Conservation (phyloP, 768 basidiomycete genomes). For the Clavulina sp. region DNA sequence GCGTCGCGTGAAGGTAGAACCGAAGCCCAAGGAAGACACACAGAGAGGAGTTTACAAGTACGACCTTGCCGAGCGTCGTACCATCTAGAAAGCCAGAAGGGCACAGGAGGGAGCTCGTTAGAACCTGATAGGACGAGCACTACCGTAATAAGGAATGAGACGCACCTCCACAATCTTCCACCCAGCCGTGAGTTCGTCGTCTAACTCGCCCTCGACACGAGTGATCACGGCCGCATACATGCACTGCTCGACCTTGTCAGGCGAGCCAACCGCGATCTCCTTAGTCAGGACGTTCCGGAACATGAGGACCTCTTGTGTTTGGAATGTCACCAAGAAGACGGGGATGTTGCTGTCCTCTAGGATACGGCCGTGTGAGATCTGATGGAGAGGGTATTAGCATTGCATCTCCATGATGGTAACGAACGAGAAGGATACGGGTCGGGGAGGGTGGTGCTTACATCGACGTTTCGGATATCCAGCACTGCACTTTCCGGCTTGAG, state of each 20-base stretch:
- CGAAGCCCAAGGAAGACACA: too few species aligned
- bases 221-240: conserved; percentile 86
- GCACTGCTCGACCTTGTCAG: conserved; percentile 84
- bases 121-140: background rate
- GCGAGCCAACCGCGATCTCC: conserved; percentile 76
- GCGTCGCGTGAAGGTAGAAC: too few species aligned
- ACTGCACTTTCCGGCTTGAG: conserved; percentile 85
- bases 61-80: conserved; percentile 31
- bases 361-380: conserved; percentile 77
- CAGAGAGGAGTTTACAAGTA: too few species aligned
- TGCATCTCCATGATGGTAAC: background rate
- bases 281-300: conserved; percentile 81
- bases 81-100: conserved; percentile 26
- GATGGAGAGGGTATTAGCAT: background rate
- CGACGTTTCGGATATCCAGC: conserved; percentile 92
- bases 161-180: conserved; percentile 95
- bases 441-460: conserved; percentile 35
- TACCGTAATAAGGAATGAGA: too few species aligned
- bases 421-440: background rate
- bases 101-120: background rate
- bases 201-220: conserved; percentile 69
- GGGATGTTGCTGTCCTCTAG: conserved; percentile 63
- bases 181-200: conserved; percentile 86
- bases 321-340: conserved; percentile 79
- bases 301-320: conserved; percentile 82